These are phyloP conservation scores for Sclerotinia minor DNA, from an alignment of 2,329 filamentous ascomycete species.

Conservation along the genomic window DNA sequence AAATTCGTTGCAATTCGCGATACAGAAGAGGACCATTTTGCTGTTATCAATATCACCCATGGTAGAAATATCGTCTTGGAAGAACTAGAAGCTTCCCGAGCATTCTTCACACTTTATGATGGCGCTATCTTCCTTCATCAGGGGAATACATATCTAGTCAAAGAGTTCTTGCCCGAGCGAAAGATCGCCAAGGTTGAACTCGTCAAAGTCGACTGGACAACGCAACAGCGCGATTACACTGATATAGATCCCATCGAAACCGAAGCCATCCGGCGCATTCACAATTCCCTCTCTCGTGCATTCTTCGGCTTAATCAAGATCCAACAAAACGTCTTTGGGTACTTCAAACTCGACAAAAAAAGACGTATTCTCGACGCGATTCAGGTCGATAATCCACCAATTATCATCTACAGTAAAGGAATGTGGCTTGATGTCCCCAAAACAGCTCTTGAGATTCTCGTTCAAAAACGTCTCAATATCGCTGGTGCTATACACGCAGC, in stretches of 20 bases:
- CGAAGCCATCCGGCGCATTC: constrained; percentile 76
- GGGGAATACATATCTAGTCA: constrained; percentile 87
- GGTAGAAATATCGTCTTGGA: constrained; percentile 83
- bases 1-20: constrained; percentile 85
- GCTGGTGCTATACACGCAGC: constrained; percentile 92
- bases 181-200: constrained; percentile 84
- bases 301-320: constrained; percentile 88
- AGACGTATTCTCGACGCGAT: constrained; percentile 87
- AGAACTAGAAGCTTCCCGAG: constrained; percentile 93
- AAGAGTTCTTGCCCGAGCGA: constrained; percentile 78
- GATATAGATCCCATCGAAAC: constrained; percentile 93
- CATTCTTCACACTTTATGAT: constrained; percentile 94
- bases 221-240: constrained; percentile 87
- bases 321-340: constrained; percentile 86
- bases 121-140: constrained; percentile 97
- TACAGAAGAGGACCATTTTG: constrained; percentile 88
- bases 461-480: constrained; percentile 70
- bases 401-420: constrained; percentile 80
- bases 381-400: constrained; percentile 88
- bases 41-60: constrained; percentile 84
- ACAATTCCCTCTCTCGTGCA: constrained; percentile 63
- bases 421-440: constrained; percentile 95
- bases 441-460: constrained; percentile 74
- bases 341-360: constrained; percentile 92
- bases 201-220: constrained; percentile 94